phyloP scores from a whole-genome alignment of 257 asterid species.

The Paulownia fortunei region DNA sequence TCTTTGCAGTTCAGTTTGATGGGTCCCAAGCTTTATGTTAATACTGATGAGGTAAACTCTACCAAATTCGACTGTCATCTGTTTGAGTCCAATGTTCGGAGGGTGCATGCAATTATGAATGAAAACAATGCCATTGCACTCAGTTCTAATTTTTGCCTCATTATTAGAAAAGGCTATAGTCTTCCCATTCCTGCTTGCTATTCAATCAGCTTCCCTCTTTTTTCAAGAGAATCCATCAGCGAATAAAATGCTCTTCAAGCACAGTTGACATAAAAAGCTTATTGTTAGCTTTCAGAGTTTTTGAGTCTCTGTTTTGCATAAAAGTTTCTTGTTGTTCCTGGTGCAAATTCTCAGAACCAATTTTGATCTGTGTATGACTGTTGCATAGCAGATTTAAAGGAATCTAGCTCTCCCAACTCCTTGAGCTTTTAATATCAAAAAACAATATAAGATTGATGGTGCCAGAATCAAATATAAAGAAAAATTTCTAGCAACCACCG shows the following conservation, averaged over 20 bases:
- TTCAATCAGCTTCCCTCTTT: not conserved
- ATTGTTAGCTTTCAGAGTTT: not conserved
- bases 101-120: slow-evolving; percentile 17
- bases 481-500: not conserved
- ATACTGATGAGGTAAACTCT: slow-evolving; percentile 59
- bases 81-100: slow-evolving; percentile 7
- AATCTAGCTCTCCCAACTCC: not conserved
- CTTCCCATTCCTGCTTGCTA: not conserved
- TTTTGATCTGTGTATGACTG: not conserved
- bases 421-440: not conserved
- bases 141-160: not conserved
- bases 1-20: slow-evolving; percentile 81
- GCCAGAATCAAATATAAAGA: not conserved
- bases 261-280: not conserved
- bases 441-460: not conserved
- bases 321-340: not conserved
- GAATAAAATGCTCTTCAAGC: slow-evolving; percentile 10
- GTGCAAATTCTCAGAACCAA: not conserved
- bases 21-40: slow-evolving; percentile 85
- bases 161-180: not conserved
- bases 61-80: not conserved
- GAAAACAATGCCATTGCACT: not conserved
- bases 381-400: not conserved
- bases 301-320: not conserved
- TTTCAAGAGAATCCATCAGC: not conserved